Base-by-base conservation (phyloP, 2,329 filamentous ascomycete genomes). In the Fusarium sp. region DNA sequence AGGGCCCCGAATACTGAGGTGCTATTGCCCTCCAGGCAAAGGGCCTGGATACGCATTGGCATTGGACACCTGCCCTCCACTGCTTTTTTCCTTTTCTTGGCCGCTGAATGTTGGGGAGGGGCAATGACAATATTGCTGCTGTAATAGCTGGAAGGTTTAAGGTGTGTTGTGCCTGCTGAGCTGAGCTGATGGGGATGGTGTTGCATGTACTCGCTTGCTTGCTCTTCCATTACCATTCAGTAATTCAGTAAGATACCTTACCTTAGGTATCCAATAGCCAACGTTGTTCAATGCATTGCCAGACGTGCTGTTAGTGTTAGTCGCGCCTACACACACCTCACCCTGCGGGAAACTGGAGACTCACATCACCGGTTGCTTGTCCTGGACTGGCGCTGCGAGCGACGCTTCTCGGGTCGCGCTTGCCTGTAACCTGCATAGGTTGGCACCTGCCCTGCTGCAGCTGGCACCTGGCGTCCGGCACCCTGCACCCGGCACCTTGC, bases 401-500 rank as follows among this genome's bases (percentile, higher is more conserved):
- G 57, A 50, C 68, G 56, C 65, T 58, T 28, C 45, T 69, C 53
- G 66, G 62, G 61, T 69, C 44, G 60, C 67, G 67, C 67, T 69
- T 69, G 67, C 51, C 66, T 59, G 39, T 49, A 69, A 64, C 60
- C 34, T 69, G 66, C 53, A 60, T 60, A 67, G 63, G 47, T 62
- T 62, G 66, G 47, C 61, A 69, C 65, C 56, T 69, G 66, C 65
- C 66, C 65, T 68, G 61, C 56, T 69, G 67, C 67, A 69, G 46
- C 62, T 69, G 61, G 66, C 66, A 69, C 23, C 65, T 67, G 60
- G 66, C 66, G 55, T 56, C 67, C 58, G 67, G 66, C 67, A 69
- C 55, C 66, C 60, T 69, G 66, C 65, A 55, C 65, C 65, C 56
- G 66, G 65, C 65, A 65, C 60, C 58, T 64, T 57, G 63, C 47